Evolutionary conservation across 2,329 filamentous ascomycete species (phyloP).

Genomic region (Fusarium mexicanum): DNA sequence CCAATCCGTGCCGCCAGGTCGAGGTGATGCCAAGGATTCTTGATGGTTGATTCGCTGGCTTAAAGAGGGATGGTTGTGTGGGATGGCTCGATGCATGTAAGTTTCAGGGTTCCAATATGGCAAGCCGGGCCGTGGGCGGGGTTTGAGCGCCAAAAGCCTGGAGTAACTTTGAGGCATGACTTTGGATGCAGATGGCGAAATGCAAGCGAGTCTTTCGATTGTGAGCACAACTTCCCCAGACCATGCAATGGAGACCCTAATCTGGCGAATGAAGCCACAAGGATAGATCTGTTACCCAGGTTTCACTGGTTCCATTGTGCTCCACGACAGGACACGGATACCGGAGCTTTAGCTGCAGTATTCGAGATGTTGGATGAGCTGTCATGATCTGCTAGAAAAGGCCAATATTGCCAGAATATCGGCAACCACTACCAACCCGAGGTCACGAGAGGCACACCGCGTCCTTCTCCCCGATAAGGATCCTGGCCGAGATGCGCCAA

Average conservation of each 20-base stretch:
- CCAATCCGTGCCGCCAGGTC: slow-evolving; percentile 17
- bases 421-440: slow-evolving; percentile 21
- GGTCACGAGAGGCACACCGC: slow-evolving; percentile 25
- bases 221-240: slow-evolving; percentile 6
- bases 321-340: slow-evolving; percentile 24
- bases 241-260: slow-evolving; percentile 11
- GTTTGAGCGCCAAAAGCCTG: slow-evolving; percentile 19
- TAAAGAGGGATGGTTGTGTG: slow-evolving; percentile 23
- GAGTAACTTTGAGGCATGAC: slow-evolving; percentile 35
- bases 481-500: slow-evolving; percentile 16
- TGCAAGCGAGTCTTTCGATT: slow-evolving; percentile 19
- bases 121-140: slow-evolving; percentile 39
- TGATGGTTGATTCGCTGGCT: slow-evolving; percentile 22
- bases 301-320: slow-evolving; percentile 20
- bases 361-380: slow-evolving; percentile 37
- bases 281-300: slow-evolving; percentile 6
- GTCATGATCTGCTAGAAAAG: slow-evolving; percentile 29
- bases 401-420: slow-evolving; percentile 17
- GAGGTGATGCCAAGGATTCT: slow-evolving; percentile 26
- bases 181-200: slow-evolving; percentile 28
- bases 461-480: slow-evolving; percentile 28
- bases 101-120: slow-evolving; percentile 20
- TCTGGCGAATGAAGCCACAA: slow-evolving; percentile 23
- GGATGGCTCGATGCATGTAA: slow-evolving; percentile 30
- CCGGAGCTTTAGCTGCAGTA: slow-evolving; percentile 31